Conservation (phyloP, 495 filamentous ascomycete genomes). For the Penicillium soppii region DNA sequence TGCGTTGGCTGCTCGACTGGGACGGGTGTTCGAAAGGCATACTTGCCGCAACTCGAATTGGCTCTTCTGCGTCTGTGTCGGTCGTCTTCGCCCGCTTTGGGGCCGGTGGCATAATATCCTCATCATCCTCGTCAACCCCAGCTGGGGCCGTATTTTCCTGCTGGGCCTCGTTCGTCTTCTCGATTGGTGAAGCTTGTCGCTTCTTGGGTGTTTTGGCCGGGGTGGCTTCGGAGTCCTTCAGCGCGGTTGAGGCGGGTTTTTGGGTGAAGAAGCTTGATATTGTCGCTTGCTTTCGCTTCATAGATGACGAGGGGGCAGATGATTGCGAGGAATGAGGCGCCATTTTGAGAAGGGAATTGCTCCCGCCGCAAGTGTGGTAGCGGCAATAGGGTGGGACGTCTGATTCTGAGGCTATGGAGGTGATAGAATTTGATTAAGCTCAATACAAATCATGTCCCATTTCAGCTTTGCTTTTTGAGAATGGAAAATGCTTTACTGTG, state of each 20-base stretch:
- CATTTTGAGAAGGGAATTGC: slow-evolving; percentile 18
- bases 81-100: slow-evolving; percentile 38
- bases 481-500: not conserved
- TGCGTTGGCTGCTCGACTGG: slow-evolving; percentile 31
- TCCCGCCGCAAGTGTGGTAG: not conserved
- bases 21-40: slow-evolving; percentile 10
- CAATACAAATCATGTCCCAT: not conserved
- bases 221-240: slow-evolving; percentile 9
- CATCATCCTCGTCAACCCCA: slow-evolving; percentile 33
- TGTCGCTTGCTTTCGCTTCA: slow-evolving; percentile 68
- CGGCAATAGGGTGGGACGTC: not conserved
- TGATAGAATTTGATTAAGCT: not conserved
- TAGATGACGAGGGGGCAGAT: slow-evolving; percentile 37
- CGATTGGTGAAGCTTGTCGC: slow-evolving; percentile 11
- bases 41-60: slow-evolving; percentile 10
- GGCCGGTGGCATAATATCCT: slow-evolving; percentile 40
- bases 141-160: slow-evolving; percentile 14
- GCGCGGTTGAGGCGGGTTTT: slow-evolving; percentile 42
- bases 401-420: not conserved
- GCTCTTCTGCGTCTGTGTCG: slow-evolving; percentile 12
- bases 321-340: slow-evolving; percentile 41
- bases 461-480: not conserved
- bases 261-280: slow-evolving; percentile 86
- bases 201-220: slow-evolving; percentile 14
- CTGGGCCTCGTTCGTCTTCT: slow-evolving; percentile 11